These are phyloP conservation scores for Torulaspora indica DNA, from an alignment of 805 yeast species.

Conservation along the genomic window DNA sequence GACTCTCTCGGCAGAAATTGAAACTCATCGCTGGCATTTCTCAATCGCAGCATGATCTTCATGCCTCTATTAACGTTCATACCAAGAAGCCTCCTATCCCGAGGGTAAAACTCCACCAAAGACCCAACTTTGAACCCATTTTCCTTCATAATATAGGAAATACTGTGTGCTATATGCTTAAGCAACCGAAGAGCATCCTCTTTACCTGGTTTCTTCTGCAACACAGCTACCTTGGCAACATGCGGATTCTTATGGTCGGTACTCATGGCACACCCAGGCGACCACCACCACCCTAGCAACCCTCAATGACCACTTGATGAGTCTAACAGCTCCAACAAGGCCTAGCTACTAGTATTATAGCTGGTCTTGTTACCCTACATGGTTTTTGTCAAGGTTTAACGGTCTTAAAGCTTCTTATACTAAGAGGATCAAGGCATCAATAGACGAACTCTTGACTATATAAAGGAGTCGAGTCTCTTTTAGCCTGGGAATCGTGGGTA, in stretches of 20 bases:
- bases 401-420: background rate
- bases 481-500: background rate
- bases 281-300: background rate
- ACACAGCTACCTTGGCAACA: constrained; percentile 39
- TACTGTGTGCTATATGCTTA: constrained; percentile 62
- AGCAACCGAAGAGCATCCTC: constrained; percentile 56
- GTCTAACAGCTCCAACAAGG: no score
- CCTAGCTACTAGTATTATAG: no score
- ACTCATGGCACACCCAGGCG: background rate
- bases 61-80: constrained; percentile 75
- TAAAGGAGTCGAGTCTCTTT: background rate
- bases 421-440: background rate
- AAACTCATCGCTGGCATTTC: constrained; percentile 50
- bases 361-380: background rate
- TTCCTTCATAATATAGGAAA: constrained; percentile 73
- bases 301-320: no score
- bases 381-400: background rate
- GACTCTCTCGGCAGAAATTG: constrained; percentile 60
- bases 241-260: constrained; percentile 26
- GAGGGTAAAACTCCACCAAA: constrained; percentile 80
- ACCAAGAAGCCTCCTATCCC: constrained; percentile 60
- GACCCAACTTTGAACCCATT: constrained; percentile 60
- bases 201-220: constrained; percentile 44
- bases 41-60: constrained; percentile 64
- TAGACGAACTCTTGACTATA: background rate